Conservation (phyloP, 495 filamentous ascomycete genomes). For the Penicillium egyptiacum region DNA sequence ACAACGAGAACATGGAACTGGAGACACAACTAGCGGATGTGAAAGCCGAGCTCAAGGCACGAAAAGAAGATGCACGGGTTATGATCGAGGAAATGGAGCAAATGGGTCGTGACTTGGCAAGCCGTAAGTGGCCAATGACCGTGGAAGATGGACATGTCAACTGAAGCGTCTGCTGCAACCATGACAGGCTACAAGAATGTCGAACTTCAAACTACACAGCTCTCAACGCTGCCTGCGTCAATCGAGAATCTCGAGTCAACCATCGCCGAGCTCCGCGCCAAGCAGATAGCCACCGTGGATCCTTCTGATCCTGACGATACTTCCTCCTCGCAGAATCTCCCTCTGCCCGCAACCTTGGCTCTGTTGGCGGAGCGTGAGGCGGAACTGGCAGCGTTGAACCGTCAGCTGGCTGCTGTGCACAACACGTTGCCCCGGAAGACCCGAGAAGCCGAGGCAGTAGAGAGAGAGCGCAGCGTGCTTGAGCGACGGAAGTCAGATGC, state of each 20-base stretch:
- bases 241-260: conserved; percentile 61
- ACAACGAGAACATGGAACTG: conserved; percentile 78
- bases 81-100: conserved; percentile 72
- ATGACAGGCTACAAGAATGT: conserved; percentile 61
- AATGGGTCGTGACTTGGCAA: conserved; percentile 60
- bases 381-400: conserved; percentile 63
- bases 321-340: conserved; percentile 42
- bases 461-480: conserved; percentile 68
- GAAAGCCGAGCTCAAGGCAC: conserved; percentile 72
- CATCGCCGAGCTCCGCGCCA: conserved; percentile 54
- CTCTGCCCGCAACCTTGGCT: conserved; percentile 40
- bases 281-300: conserved; percentile 43
- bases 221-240: conserved; percentile 60
- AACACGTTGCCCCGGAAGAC: conserved; percentile 66
- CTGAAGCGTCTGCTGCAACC: conserved; percentile 1
- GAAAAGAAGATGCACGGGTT: conserved; percentile 75
- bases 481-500: conserved; percentile 69
- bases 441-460: conserved; percentile 68
- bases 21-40: conserved; percentile 67
- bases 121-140: conserved; percentile 30
- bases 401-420: conserved; percentile 65
- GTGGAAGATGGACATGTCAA: background rate
- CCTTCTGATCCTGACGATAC: conserved; percentile 25
- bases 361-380: conserved; percentile 56
- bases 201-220: conserved; percentile 56